Evolutionary conservation across 2,329 filamentous ascomycete genomes (phyloP).

Genomic region (Epichloe sibirici): DNA sequence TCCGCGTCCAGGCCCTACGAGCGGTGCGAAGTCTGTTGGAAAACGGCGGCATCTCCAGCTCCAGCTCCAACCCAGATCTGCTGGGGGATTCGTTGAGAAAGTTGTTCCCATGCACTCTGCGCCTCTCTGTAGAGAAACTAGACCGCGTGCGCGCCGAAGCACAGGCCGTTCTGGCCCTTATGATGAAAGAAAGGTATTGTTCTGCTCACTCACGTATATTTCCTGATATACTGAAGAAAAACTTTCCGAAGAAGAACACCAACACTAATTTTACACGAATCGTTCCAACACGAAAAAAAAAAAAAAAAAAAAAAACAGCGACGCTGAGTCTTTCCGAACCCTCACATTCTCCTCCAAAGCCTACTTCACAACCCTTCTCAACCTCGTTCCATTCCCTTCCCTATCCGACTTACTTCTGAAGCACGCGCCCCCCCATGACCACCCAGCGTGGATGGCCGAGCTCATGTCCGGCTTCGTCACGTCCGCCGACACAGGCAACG

Average conservation of each 20-base stretch:
- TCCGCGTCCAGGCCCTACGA: conserved; percentile 68
- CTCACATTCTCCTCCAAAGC: conserved; percentile 43
- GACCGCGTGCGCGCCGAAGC: conserved; percentile 69
- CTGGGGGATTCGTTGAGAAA: conserved; percentile 19
- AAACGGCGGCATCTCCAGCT: conserved; percentile 14
- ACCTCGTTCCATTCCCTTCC: conserved; percentile 26
- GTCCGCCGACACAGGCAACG: conserved; percentile 66
- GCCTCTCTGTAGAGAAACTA: conserved; percentile 77
- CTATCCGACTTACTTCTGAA: conserved; percentile 25
- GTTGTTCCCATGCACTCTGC: conserved; percentile 41
- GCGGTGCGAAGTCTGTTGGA: conserved; percentile 56
- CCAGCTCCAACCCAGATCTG: conserved; percentile 12
- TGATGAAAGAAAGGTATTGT: conserved; percentile 33
- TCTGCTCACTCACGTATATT: conserved; percentile 4
- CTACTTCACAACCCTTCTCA: conserved; percentile 46
- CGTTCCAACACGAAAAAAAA: not conserved
- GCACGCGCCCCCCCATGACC: conserved; percentile 19
- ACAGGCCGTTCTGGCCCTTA: conserved; percentile 37
- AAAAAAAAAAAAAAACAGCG: conserved; percentile 18
- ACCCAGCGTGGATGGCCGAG: conserved; percentile 31
- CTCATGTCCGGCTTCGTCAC: conserved; percentile 58
- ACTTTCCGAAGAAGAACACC: not conserved
- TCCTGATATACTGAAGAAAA: not conserved
- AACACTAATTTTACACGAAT: not conserved
- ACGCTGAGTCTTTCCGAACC: conserved; percentile 21